Percentiles rank a stretch among this genome's conserved stretches.
These are phyloP conservation scores for Backusella sp. DNA, from an alignment of 192 early-diverging fungal species.

Conservation along the genomic window DNA sequence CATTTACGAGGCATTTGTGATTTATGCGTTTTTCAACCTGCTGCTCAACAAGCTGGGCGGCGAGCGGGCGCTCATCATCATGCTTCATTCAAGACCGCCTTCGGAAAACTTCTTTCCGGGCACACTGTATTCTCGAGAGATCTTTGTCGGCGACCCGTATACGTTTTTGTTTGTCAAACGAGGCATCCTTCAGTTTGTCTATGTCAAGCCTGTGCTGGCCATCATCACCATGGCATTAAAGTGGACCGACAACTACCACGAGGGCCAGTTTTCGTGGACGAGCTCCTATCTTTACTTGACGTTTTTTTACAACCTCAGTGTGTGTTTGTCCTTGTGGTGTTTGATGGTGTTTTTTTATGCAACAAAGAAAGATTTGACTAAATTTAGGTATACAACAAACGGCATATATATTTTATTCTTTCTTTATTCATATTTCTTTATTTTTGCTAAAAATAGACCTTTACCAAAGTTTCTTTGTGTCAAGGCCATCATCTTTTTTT, in stretches of 20 bases:
- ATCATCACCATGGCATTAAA: slow-evolving; percentile 80
- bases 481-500: slow-evolving; percentile 92
- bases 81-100: slow-evolving; percentile 74
- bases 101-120: slow-evolving; percentile 84
- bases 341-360: slow-evolving; percentile 86
- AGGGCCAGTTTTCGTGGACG: slow-evolving; percentile 70
- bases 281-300: slow-evolving; percentile 81
- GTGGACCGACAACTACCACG: slow-evolving; percentile 68
- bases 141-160: slow-evolving; percentile 87
- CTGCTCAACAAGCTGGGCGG: slow-evolving; percentile 87
- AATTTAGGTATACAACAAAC: slow-evolving; percentile 53
- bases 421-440: background rate
- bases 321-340: slow-evolving; percentile 84
- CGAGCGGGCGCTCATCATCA: slow-evolving; percentile 78
- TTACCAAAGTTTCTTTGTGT: slow-evolving; percentile 93
- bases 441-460: slow-evolving; percentile 55
- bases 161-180: slow-evolving; percentile 84
- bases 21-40: slow-evolving; percentile 92
- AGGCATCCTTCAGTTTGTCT: slow-evolving; percentile 93
- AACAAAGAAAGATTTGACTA: slow-evolving; percentile 68
- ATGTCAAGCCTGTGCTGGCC: slow-evolving; percentile 82
- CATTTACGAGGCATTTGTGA: slow-evolving; percentile 94
- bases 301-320: slow-evolving; percentile 85
- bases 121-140: slow-evolving; percentile 64
- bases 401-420: slow-evolving; percentile 15